phyloP scores from a whole-genome alignment of 768 basidiomycete species.

The Pholiota conissans region DNA sequence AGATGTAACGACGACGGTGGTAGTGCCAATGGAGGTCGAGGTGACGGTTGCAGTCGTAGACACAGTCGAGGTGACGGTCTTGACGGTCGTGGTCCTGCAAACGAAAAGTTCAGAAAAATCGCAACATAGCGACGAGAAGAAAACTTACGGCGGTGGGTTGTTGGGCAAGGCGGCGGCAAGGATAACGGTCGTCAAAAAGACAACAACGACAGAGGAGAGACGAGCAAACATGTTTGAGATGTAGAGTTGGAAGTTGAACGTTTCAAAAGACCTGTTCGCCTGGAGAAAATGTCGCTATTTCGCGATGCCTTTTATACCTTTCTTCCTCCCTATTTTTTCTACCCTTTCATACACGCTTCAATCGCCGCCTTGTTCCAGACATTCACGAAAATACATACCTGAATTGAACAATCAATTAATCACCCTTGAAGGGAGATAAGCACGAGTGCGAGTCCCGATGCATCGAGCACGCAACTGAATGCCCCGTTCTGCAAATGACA shows the following conservation, averaged over 20 bases:
- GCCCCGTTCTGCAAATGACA: background rate
- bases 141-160: background rate
- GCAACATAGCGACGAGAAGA: background rate
- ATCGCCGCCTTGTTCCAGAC: too few species aligned
- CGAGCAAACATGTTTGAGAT: constrained; percentile 24
- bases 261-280: background rate
- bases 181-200: constrained; percentile 11
- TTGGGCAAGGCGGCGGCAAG: constrained; percentile 20
- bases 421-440: background rate
- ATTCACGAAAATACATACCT: too few species aligned
- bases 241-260: background rate
- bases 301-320: background rate
- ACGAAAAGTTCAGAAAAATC: background rate
- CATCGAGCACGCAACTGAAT: background rate
- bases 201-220: constrained; percentile 19
- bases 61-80: background rate
- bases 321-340: background rate
- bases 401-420: too few species aligned
- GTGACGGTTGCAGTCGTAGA: background rate
- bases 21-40: background rate
- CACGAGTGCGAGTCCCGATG: background rate
- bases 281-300: background rate
- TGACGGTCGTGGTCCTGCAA: background rate
- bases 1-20: background rate
- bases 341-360: background rate